Base-by-base conservation (phyloP, 2,329 filamentous ascomycete species). In the Fusarium sp. region DNA sequence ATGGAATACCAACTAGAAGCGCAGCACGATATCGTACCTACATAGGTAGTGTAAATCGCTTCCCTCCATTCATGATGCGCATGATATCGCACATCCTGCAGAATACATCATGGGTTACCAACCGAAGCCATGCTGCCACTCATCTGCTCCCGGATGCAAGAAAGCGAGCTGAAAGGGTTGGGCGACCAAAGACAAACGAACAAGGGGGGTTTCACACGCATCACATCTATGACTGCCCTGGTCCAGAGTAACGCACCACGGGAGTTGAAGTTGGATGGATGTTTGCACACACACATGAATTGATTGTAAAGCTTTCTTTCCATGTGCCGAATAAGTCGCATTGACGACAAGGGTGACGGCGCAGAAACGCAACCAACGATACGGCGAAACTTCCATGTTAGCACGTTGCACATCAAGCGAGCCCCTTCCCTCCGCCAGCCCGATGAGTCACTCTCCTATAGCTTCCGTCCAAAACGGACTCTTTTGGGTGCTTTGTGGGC, bases 241-340 rank as follows among this genome's bases (percentile, higher is more conserved):
- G 66, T 72, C 60, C 26, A 59, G 63, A 65, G 61, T 64, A 75
- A 57, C 61, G 49, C 66, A 73, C 66, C 47, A 69, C 66, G 75
- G 75, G 74, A 77, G 73, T 77, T 73, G 57, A 57, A 45, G 54
- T 63, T 72, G 67, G 56, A 44, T 73, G 56, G 49, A 58, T 38
- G 33, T 62, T 70, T 47, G 45, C 57, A 68, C 44, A 66, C 41
- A 59, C 63, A 47, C 20, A n/a, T 35, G 48, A 73, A 74, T 72
- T 63, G 63, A 66, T 59, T 51, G 56, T 31, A 36, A 28, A 73
- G 52, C 52, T 54, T 57, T 72, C 55, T 56, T 57, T 70, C 52
- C 66, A 77, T 76, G 75, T 77, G 75, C 75, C 73, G 75, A 75
- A 68, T 66, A 58, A 68, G 62, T 69, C 60, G 61, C 73, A 76